phyloP scores from a whole-genome alignment of 108 stramenopile genomes.

The Hondaea fermentalgiana region DNA sequence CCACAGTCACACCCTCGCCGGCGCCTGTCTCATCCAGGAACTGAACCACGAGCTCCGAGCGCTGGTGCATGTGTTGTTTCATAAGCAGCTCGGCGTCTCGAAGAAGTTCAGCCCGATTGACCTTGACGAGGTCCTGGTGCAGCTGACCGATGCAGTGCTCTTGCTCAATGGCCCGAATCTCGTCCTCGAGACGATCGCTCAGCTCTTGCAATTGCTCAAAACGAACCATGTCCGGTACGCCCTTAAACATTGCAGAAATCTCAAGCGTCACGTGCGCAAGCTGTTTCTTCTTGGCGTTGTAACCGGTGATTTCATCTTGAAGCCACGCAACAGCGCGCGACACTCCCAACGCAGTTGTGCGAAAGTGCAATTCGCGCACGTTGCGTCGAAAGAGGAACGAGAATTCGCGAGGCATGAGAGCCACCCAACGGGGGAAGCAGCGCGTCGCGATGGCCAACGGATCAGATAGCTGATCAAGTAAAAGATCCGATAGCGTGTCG shows the following conservation, averaged over 20 bases:
- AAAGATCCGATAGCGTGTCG: not conserved
- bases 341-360: not conserved
- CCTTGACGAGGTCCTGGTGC: slow-evolving; percentile 14
- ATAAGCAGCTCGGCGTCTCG: not conserved
- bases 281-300: slow-evolving; percentile 18
- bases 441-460: not conserved
- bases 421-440: not conserved
- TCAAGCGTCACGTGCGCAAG: slow-evolving; percentile 10
- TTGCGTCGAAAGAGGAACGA: not conserved
- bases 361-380: not conserved
- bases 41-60: not conserved
- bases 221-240: slow-evolving; percentile 7
- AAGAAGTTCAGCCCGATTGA: not conserved
- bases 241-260: slow-evolving; percentile 9
- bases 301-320: not conserved
- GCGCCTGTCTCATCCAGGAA: slow-evolving; percentile 8
- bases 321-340: slow-evolving; percentile 9
- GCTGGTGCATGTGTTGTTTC: not conserved
- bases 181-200: slow-evolving; percentile 14
- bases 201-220: not conserved
- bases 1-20: not conserved
- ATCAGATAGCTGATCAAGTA: not conserved
- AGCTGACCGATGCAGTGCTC: slow-evolving; percentile 3
- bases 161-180: not conserved
- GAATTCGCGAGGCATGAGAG: not conserved